Conservation (phyloP, 257 asterid genomes). For the Fraxinus anomala region DNA sequence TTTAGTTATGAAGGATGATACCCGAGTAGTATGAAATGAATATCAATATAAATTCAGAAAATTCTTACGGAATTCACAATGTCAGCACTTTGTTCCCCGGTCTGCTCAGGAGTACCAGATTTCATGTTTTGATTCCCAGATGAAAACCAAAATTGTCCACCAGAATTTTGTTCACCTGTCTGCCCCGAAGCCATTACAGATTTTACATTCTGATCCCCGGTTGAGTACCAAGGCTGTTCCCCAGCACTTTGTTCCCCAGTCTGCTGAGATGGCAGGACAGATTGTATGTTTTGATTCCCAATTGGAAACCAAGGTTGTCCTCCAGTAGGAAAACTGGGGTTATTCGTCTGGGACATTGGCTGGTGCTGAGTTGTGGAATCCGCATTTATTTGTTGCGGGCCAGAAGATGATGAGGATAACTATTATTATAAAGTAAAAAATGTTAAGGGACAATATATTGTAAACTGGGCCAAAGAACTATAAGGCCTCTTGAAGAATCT, state of each 20-base stretch:
- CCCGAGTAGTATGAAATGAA: neutral
- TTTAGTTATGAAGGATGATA: neutral
- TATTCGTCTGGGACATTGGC: constrained; percentile 47
- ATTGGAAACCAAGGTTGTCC: constrained; percentile 68
- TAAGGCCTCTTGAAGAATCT: constrained; percentile 15
- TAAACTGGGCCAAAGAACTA: constrained; percentile 11
- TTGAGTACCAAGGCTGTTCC: constrained; percentile 46
- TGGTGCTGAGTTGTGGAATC: constrained; percentile 51
- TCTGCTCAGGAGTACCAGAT: constrained; percentile 47
- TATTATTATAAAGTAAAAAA: constrained; percentile 14
- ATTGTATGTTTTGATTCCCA: constrained; percentile 58
- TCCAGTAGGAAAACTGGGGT: constrained; percentile 46
- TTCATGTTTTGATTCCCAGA: constrained; percentile 42
- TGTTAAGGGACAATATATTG: constrained; percentile 18
- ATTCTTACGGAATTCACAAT: constrained; percentile 42
- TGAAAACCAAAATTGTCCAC: constrained; percentile 37
- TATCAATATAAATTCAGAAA: constrained; percentile 23
- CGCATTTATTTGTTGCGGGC: constrained; percentile 55
- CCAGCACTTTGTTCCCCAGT: constrained; percentile 41
- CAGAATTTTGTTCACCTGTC: constrained; percentile 42
- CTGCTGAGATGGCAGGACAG: constrained; percentile 49
- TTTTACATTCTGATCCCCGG: constrained; percentile 42
- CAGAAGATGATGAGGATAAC: constrained; percentile 51
- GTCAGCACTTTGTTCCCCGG: constrained; percentile 43
- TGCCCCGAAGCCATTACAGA: constrained; percentile 57